These are phyloP conservation scores for Pichia californica DNA, from an alignment of 805 yeast species.

Conservation along the genomic window DNA sequence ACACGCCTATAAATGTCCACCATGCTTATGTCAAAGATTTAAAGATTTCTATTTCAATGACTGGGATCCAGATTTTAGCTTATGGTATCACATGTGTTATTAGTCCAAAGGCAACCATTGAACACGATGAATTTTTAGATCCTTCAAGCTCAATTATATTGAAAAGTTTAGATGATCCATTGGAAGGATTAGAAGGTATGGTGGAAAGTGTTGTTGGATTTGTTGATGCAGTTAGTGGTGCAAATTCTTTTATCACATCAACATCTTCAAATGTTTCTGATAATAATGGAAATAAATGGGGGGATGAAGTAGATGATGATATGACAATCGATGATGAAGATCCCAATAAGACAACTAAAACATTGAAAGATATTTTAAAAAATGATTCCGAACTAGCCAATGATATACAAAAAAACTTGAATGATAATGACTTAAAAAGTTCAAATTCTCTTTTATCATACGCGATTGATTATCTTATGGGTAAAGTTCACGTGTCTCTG, in stretches of 20 bases:
- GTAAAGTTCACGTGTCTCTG: slow-evolving; percentile 50
- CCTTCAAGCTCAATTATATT: slow-evolving; percentile 6
- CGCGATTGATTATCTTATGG: slow-evolving; percentile 62
- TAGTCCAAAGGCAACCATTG: slow-evolving; percentile 6
- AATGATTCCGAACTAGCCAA: slow-evolving; percentile 1
- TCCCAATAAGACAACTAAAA: not conserved
- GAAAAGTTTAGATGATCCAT: slow-evolving; percentile 6
- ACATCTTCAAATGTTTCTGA: not conserved
- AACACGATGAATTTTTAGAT: slow-evolving; percentile 1
- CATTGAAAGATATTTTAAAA: slow-evolving; percentile 1
- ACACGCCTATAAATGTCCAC: slow-evolving; percentile 8
- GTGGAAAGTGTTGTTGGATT: slow-evolving; percentile 50
- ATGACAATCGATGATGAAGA: not conserved
- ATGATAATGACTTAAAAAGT: slow-evolving; percentile 14
- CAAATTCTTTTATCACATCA: slow-evolving; percentile 2
- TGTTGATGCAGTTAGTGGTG: slow-evolving; percentile 33
- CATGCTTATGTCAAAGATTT: slow-evolving; percentile 10
- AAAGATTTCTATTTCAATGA: slow-evolving; percentile 7
- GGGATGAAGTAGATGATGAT: slow-evolving; percentile 20
- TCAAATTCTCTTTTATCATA: slow-evolving; percentile 26
- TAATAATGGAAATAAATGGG: slow-evolving; percentile 21
- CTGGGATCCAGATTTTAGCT: slow-evolving; percentile 8
- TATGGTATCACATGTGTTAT: slow-evolving; percentile 7
- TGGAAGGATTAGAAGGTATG: slow-evolving; percentile 55
- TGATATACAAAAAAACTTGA: slow-evolving; percentile 1